phyloP scores from a whole-genome alignment of 2,329 filamentous ascomycete genomes.

The Anisogramma anomala region DNA sequence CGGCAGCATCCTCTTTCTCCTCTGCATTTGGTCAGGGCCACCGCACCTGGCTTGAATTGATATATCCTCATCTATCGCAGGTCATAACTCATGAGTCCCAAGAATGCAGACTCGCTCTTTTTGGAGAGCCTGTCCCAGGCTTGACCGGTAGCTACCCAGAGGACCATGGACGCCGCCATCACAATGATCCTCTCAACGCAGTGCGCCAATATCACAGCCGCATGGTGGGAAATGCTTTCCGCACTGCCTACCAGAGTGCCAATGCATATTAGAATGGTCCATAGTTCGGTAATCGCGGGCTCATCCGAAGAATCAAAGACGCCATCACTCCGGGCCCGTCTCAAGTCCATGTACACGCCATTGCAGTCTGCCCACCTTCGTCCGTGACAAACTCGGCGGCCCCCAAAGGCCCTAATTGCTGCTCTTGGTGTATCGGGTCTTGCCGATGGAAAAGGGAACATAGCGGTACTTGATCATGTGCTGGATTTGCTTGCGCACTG shows the following conservation, averaged over 20 bases:
- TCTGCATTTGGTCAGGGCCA: too few relatives aligned
- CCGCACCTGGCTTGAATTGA: neutral
- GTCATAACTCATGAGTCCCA: slow-evolving; percentile 8
- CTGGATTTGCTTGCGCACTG: slow-evolving; percentile 98
- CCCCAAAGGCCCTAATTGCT: slow-evolving; percentile 28
- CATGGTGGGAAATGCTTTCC: slow-evolving; percentile 3
- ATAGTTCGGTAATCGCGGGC: slow-evolving; percentile 7
- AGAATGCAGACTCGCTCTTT: slow-evolving; percentile 1
- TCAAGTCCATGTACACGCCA: neutral
- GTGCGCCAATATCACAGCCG: slow-evolving; percentile 10
- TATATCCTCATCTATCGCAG: slow-evolving; percentile 5
- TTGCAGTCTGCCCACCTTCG: neutral
- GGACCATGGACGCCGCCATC: slow-evolving; percentile 8
- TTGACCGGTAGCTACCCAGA: slow-evolving; percentile 2
- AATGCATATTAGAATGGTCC: slow-evolving; percentile 14
- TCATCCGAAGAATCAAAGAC: slow-evolving; percentile 9
- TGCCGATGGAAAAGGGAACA: slow-evolving; percentile 85
- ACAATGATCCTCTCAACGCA: slow-evolving; percentile 1
- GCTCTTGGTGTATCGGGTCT: slow-evolving; percentile 65
- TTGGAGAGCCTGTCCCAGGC: slow-evolving; percentile 1
- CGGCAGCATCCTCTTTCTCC: too few relatives aligned
- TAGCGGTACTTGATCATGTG: slow-evolving; percentile 99
- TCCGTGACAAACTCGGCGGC: neutral
- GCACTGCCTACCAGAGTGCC: slow-evolving; percentile 8
- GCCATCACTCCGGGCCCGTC: slow-evolving; percentile 1